Conservation (phyloP, 2,329 filamentous ascomycete species). For the Achaetomium macrosporum region DNA sequence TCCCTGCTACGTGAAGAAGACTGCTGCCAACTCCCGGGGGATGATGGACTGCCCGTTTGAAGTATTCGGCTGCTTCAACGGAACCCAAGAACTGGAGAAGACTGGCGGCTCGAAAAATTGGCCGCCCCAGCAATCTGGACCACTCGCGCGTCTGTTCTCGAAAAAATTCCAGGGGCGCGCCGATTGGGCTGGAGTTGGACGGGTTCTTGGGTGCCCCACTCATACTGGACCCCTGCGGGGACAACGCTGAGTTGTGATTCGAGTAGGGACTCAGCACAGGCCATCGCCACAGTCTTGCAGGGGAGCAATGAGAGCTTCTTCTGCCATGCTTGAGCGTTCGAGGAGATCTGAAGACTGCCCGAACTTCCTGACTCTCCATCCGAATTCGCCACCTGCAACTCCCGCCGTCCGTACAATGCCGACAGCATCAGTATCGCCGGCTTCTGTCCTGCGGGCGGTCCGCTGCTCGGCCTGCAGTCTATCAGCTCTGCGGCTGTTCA, state of each 20-base stretch:
- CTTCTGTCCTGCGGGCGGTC: conserved; percentile 21
- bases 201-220: too few relatives aligned
- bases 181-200: conserved; percentile 9
- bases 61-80: not conserved
- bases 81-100: not conserved
- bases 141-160: not conserved
- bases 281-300: too few relatives aligned
- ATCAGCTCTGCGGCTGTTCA: conserved; percentile 24
- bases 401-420: not conserved
- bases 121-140: not conserved
- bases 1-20: conserved; percentile 2
- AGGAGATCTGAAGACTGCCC: too few relatives aligned
- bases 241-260: too few relatives aligned
- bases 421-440: conserved; percentile 21
- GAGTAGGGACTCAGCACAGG: too few relatives aligned
- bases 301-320: too few relatives aligned
- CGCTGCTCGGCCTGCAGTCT: conserved; percentile 28
- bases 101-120: conserved; percentile 3
- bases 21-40: conserved; percentile 5
- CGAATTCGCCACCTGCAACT: too few relatives aligned
- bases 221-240: too few relatives aligned
- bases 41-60: not conserved
- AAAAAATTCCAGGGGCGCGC: conserved; percentile 4
- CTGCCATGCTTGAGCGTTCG: too few relatives aligned
- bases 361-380: not conserved